phyloP scores from a whole-genome alignment of 371 early-diverging fungal genomes.

The Zychaea mexicana region DNA sequence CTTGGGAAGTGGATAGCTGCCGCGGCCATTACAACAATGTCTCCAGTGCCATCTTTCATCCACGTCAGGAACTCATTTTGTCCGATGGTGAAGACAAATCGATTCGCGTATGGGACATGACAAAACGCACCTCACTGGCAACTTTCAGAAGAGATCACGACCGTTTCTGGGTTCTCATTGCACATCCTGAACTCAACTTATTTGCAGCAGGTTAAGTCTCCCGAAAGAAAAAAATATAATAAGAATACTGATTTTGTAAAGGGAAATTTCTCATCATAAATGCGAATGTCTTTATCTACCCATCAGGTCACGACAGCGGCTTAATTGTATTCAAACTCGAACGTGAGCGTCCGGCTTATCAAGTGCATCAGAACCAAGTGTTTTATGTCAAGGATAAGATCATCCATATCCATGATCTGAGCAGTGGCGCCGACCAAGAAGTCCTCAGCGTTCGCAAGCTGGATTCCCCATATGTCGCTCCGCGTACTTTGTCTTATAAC shows the following conservation, averaged over 20 bases:
- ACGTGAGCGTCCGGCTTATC: constrained; percentile 91
- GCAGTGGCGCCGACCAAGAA: constrained; percentile 72
- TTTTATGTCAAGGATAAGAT: constrained; percentile 86
- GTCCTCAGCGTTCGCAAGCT: constrained; percentile 72
- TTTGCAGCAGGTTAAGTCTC: constrained; percentile 87
- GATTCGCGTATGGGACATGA: constrained; percentile 96
- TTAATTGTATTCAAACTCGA: constrained; percentile 97
- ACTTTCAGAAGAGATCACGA: constrained; percentile 95
- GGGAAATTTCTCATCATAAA: too few relatives aligned
- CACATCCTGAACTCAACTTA: constrained; percentile 92
- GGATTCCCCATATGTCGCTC: constrained; percentile 66
- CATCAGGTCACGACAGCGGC: constrained; percentile 93
- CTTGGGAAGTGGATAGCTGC: constrained; percentile 98
- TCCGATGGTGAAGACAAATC: constrained; percentile 97
- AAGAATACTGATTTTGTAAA: too few relatives aligned
- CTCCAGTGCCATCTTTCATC: constrained; percentile 91
- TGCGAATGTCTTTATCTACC: background rate
- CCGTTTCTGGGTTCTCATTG: constrained; percentile 96
- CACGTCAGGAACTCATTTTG: constrained; percentile 89
- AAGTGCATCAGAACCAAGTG: constrained; percentile 76
- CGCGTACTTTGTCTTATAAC: constrained; percentile 87
- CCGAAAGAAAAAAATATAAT: background rate
- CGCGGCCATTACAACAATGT: constrained; percentile 99
- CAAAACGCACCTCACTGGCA: constrained; percentile 87
- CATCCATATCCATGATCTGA: constrained; percentile 80